Conservation (phyloP, 2,329 filamentous ascomycete species). For the Trichoderma semiorbis region DNA sequence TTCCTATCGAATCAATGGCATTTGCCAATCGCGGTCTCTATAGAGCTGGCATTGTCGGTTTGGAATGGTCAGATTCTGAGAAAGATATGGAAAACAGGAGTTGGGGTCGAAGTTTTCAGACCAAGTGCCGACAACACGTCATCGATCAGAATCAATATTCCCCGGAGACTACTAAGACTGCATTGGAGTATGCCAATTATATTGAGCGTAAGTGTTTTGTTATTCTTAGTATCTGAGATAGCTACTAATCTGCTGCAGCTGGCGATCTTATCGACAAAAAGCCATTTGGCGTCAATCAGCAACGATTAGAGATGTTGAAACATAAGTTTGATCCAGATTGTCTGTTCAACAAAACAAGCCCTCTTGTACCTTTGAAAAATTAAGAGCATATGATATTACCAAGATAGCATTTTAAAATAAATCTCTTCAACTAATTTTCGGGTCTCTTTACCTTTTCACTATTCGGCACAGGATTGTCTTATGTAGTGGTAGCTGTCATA, state of each 20-base stretch:
- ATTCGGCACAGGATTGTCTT: background rate
- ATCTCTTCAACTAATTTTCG: background rate
- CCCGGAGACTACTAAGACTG: background rate
- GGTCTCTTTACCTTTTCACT: background rate
- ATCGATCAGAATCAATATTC: background rate
- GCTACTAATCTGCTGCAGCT: background rate
- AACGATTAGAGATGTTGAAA: background rate
- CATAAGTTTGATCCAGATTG: background rate
- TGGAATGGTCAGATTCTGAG: background rate
- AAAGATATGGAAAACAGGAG: background rate
- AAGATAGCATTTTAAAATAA: background rate
- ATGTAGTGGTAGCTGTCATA: background rate
- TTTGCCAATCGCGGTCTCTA: slow-evolving; percentile 10
- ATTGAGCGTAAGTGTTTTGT: background rate
- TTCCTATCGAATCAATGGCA: slow-evolving; percentile 33
- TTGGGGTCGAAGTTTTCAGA: background rate
- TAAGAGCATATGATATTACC: background rate
- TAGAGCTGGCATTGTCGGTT: background rate
- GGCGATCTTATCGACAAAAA: background rate
- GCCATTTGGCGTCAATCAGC: background rate
- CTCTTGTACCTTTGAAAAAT: background rate
- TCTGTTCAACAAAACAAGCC: slow-evolving; percentile 4
- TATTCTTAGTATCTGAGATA: background rate
- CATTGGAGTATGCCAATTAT: slow-evolving; percentile 12
- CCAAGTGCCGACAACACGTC: background rate